Conservation (phyloP, 2,329 filamentous ascomycete species). For the Pestalotiopsis sp. region DNA sequence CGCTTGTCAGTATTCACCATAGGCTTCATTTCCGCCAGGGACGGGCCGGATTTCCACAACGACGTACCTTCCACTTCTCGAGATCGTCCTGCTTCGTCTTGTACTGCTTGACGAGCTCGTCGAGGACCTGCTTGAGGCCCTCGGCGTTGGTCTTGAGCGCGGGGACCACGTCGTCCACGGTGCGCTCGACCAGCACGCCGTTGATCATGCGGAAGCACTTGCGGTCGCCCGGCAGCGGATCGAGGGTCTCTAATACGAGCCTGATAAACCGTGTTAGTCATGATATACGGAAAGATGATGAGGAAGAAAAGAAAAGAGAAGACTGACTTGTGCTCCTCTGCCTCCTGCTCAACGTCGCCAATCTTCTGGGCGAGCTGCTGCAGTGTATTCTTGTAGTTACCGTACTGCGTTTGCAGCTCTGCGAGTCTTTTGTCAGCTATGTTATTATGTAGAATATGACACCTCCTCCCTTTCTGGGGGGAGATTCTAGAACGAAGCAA, state of each 20-base stretch:
- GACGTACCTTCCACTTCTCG: slow-evolving; percentile 92
- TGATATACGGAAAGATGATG: neutral
- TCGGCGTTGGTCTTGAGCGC: slow-evolving; percentile 92
- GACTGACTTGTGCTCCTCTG: slow-evolving; percentile 93
- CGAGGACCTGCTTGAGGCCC: slow-evolving; percentile 88
- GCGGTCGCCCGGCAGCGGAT: slow-evolving; percentile 77
- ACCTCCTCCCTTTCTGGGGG: neutral
- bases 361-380: slow-evolving; percentile 96
- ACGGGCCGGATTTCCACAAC: slow-evolving; percentile 8
- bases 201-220: slow-evolving; percentile 99
- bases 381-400: slow-evolving; percentile 74
- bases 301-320: neutral
- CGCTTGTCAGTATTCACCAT: slow-evolving; percentile 16
- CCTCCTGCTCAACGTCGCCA: slow-evolving; percentile 94
- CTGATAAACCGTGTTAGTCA: slow-evolving; percentile 43
- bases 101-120: slow-evolving; percentile 95
- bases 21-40: neutral
- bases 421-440: neutral
- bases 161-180: slow-evolving; percentile 88
- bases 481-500: neutral
- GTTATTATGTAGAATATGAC: neutral
- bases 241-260: slow-evolving; percentile 89
- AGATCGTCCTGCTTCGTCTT: slow-evolving; percentile 91
- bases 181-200: slow-evolving; percentile 90
- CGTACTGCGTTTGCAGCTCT: slow-evolving; percentile 82